Evolutionary conservation across 768 basidiomycete genomes (phyloP).

Genomic region (Lactarius vividus): DNA sequence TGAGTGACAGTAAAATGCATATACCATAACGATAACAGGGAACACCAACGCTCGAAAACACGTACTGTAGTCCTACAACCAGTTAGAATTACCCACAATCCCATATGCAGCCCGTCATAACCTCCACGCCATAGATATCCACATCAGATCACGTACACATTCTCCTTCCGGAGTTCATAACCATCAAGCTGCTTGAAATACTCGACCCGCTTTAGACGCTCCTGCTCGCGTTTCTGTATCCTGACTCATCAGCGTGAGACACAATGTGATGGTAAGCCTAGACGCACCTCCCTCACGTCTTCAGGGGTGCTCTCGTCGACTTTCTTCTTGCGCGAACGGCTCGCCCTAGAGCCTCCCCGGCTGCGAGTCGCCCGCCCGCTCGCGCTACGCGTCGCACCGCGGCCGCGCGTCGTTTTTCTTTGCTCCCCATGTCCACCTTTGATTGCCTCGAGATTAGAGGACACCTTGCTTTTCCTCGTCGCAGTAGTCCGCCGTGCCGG

Average conservation of each 20-base stretch:
- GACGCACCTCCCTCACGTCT: conserved; percentile 26
- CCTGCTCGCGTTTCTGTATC: conserved; percentile 21
- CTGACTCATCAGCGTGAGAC: neutral
- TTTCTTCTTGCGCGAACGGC: conserved; percentile 21
- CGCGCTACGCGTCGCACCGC: neutral
- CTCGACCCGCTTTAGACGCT: conserved; percentile 23
- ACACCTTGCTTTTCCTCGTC: conserved; percentile 2
- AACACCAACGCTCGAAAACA: neutral
- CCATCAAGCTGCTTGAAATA: conserved; percentile 29
- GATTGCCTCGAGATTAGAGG: neutral
- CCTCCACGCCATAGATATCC: conserved; percentile 7
- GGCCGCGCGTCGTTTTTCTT: neutral
- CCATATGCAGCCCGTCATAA: neutral
- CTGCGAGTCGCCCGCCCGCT: conserved; percentile 1
- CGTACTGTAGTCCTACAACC: neutral
- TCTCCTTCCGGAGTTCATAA: conserved; percentile 25
- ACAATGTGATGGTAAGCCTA: neutral
- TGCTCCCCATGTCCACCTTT: neutral
- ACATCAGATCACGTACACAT: conserved; percentile 28
- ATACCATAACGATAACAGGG: neutral
- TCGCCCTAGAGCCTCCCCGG: conserved; percentile 6
- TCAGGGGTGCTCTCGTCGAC: conserved; percentile 28
- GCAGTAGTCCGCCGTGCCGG: neutral
- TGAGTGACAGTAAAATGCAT: neutral
- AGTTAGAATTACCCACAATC: neutral